Conservation (phyloP, 2,329 filamentous ascomycete species). For the Neofusicoccum ribis region DNA sequence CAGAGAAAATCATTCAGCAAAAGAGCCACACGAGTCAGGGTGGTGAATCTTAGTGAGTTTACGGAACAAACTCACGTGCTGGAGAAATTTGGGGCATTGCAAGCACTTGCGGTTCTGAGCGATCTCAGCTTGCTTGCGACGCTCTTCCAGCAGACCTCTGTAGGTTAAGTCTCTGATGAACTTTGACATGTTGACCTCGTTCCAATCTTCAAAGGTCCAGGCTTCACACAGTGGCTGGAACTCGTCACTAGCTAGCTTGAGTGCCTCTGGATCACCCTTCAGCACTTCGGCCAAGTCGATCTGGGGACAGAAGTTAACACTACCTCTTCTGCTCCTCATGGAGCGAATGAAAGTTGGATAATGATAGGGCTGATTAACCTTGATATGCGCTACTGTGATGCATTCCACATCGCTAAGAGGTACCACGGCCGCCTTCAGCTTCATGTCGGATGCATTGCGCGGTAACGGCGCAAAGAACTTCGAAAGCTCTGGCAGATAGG, state of each 20-base stretch:
- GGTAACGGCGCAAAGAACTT: slow-evolving; percentile 68
- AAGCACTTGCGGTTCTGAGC: slow-evolving; percentile 67
- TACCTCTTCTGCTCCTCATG: slow-evolving; percentile 53
- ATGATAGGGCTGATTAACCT: slow-evolving; percentile 50
- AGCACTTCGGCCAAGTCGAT: slow-evolving; percentile 42
- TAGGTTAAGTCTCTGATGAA: slow-evolving; percentile 76
- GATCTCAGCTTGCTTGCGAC: slow-evolving; percentile 62
- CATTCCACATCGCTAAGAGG: slow-evolving; percentile 79
- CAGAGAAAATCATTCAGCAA: slow-evolving; percentile 25
- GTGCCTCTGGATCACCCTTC: slow-evolving; percentile 47
- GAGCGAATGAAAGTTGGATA: slow-evolving; percentile 32
- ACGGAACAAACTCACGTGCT: slow-evolving; percentile 68
- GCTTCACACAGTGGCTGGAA: slow-evolving; percentile 68
- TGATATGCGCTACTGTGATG: slow-evolving; percentile 68
- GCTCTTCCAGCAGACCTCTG: slow-evolving; percentile 74
- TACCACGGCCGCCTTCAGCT: slow-evolving; percentile 67
- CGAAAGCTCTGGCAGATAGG: slow-evolving; percentile 74
- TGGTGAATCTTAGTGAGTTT: background rate
- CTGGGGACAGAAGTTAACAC: slow-evolving; percentile 28
- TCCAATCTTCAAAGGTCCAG: slow-evolving; percentile 75
- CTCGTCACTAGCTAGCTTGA: slow-evolving; percentile 65
- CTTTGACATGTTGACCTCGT: slow-evolving; percentile 78
- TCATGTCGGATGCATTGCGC: slow-evolving; percentile 65
- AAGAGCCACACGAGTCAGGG: background rate
- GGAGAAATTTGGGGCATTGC: slow-evolving; percentile 75